Evolutionary conservation across 177 flowering plant genomes (phyloP).

Genomic region (Telopea speciosissima): DNA sequence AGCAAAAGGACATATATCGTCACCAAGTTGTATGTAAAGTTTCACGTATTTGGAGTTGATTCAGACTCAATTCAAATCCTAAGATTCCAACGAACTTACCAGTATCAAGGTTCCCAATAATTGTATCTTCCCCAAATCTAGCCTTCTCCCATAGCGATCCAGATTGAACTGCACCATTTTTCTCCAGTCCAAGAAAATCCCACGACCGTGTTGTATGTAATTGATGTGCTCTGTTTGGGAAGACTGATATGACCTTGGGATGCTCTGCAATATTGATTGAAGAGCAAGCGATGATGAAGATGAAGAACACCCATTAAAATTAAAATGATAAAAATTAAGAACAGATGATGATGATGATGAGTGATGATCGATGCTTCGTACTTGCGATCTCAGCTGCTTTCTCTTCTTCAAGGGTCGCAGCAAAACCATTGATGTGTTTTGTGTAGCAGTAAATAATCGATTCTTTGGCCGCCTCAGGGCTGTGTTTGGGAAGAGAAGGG

Average conservation of each 20-base stretch:
- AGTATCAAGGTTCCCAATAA: constrained; percentile 41
- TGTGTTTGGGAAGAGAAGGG: constrained; percentile 6
- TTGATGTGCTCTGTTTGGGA: constrained; percentile 25
- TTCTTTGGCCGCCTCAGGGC: constrained; percentile 29
- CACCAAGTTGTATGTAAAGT: too few relatives aligned
- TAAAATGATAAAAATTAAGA: background rate
- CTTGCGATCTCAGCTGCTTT: constrained; percentile 30
- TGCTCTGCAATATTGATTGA: constrained; percentile 23
- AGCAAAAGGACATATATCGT: too few relatives aligned
- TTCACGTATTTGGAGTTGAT: too few relatives aligned
- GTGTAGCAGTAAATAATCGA: constrained; percentile 42
- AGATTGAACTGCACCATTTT: constrained; percentile 14
- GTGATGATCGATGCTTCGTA: too few relatives aligned
- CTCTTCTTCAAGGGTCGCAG: constrained; percentile 41
- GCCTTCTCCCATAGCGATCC: constrained; percentile 40
- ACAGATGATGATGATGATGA: background rate
- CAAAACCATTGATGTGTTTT: constrained; percentile 41
- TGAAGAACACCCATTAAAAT: background rate
- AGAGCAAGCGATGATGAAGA: background rate
- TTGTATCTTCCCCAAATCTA: constrained; percentile 43
- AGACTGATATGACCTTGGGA: constrained; percentile 45
- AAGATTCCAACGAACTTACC: too few relatives aligned
- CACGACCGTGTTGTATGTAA: constrained; percentile 51
- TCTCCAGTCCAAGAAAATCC: constrained; percentile 38
- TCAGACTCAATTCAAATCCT: too few relatives aligned